These are phyloP conservation scores for Isatis tinctoria DNA, from an alignment of 345 rosid genomes.

Conservation along the genomic window DNA sequence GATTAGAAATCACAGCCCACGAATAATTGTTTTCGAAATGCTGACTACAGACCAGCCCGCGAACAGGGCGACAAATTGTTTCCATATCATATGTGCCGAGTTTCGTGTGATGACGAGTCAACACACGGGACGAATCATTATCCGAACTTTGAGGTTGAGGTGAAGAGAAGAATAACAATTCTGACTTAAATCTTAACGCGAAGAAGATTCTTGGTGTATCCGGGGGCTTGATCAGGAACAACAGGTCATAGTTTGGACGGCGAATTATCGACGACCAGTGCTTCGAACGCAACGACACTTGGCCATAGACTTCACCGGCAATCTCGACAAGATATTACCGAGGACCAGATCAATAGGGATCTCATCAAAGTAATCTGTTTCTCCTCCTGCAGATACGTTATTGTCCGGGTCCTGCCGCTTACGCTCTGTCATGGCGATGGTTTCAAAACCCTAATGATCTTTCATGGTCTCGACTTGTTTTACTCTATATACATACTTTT, in stretches of 20 bases:
- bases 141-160: background rate
- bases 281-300: conserved; percentile 4
- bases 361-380: background rate
- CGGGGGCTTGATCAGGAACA: background rate
- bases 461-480: too few relatives aligned
- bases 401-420: too few relatives aligned
- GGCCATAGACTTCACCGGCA: background rate
- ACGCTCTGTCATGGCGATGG: too few relatives aligned
- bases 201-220: background rate
- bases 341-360: background rate
- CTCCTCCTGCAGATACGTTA: too few relatives aligned
- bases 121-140: background rate
- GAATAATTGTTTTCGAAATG: background rate
- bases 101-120: background rate
- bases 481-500: too few relatives aligned
- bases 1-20: background rate
- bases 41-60: background rate
- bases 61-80: background rate
- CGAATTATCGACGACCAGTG: conserved; percentile 1
- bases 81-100: background rate
- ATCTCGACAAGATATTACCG: background rate
- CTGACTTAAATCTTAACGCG: background rate
- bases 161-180: background rate
- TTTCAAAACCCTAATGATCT: too few relatives aligned
- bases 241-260: too few relatives aligned